Conservation (phyloP, 2,329 filamentous ascomycete genomes). For the Tolypocladium pustulatum region DNA sequence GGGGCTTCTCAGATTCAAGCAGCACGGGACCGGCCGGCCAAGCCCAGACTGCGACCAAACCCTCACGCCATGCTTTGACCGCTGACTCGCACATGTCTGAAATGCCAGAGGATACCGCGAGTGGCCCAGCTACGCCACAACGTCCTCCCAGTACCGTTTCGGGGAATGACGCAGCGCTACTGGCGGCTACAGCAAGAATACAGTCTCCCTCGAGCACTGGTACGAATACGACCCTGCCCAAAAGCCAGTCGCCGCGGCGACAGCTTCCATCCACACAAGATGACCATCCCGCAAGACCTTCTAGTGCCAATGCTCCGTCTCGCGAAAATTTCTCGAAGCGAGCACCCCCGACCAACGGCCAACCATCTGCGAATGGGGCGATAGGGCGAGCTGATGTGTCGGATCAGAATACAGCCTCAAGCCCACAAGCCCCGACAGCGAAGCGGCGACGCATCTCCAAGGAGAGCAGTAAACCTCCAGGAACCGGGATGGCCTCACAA, state of each 20-base stretch:
- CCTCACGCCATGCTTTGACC: conserved; percentile 1
- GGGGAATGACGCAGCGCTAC: background rate
- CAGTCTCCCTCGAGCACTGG: background rate
- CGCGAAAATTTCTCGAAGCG: background rate
- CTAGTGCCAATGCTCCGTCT: background rate
- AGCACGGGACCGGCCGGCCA: background rate
- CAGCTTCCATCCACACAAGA: background rate
- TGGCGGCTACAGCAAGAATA: background rate
- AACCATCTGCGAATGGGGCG: background rate
- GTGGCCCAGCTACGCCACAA: background rate
- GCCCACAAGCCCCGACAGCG: conserved; percentile 4
- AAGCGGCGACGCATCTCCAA: conserved; percentile 18
- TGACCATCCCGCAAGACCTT: background rate
- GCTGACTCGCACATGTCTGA: background rate
- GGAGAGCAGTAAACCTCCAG: conserved; percentile 7
- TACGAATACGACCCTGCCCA: background rate
- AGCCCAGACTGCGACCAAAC: conserved; percentile 1
- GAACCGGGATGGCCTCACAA: conserved; percentile 4
- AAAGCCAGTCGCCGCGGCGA: background rate
- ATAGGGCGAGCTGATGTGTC: background rate
- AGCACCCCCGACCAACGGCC: conserved; percentile 1
- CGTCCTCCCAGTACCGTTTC: background rate
- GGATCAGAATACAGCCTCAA: conserved; percentile 1
- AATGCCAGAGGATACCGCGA: background rate
- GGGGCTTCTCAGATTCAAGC: background rate